Base-by-base conservation (phyloP, 768 basidiomycete species). In the Neoboletus brunneissimus region DNA sequence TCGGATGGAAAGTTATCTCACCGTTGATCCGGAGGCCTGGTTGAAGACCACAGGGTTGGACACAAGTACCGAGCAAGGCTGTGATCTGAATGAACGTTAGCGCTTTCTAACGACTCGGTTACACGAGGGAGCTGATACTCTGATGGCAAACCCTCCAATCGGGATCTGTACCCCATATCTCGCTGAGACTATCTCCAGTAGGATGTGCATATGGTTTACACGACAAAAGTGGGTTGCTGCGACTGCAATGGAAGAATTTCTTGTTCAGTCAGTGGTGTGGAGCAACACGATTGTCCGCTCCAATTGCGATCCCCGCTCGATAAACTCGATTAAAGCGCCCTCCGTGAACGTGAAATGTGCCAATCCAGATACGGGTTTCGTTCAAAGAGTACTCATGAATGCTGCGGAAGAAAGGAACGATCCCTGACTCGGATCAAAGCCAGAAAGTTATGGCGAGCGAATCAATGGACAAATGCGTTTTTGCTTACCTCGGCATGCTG, bases 351-450 rank as follows among this genome's bases (percentile, higher is more conserved):
- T 55, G 42, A 51, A 32, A 27, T 48, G 44, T 46, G 41, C 48
- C n/a, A n/a, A n/a, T 32, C 29, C 37, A 51, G 38, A 64, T 59
- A 64, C n/a, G 31, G 41, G n/a, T 53, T 50, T 57, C 49, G 60
- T 48, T 40, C 22, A 38, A 49, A 46, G 37, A 56, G 50, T 25
- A 47, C 43, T 27, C 44, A 51, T 45, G 56, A 59, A 47, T 52
- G 52, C 49, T 54, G 54, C 41, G 48, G 56, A 53, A 34, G 48
- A 54, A 60, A 46, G 42, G 51, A 58, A 59, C 45, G 25, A 52
- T 67, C 65, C 58, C 65, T 67, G 59, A 64, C 37, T 54, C 67
- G 67, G 67, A 68, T 70, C 67, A 67, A 65, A 62, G 27, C 40
- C 46, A 55, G 44, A 60, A 53, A 53, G 44, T 23, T 29, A 59